Conservation (phyloP, 2,329 filamentous ascomycete species). For the Apiospora kogelbergensis region DNA sequence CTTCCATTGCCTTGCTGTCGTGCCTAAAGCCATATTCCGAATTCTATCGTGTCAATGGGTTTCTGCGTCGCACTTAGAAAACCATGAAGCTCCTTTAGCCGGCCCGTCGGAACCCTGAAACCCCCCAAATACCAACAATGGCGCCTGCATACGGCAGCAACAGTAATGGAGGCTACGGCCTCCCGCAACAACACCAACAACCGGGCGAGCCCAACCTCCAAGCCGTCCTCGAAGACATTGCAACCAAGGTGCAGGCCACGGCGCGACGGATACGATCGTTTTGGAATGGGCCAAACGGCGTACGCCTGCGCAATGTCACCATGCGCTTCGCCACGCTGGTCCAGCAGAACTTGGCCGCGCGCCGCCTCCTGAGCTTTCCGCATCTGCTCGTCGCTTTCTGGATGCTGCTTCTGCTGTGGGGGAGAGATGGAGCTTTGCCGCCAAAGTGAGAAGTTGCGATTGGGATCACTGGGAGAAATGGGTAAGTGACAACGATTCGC, state of each 20-base stretch:
- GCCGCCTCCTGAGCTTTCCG: conserved; percentile 60
- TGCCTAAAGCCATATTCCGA: too few species aligned
- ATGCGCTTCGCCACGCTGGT: conserved; percentile 32
- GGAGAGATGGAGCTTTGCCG: conserved; percentile 79
- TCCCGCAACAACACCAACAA: neutral
- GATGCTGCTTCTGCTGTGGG: conserved; percentile 77
- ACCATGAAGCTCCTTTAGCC: neutral
- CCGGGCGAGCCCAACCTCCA: conserved; percentile 7
- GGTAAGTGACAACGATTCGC: conserved; percentile 52
- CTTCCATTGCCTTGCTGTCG: neutral
- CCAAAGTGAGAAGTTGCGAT: conserved; percentile 67
- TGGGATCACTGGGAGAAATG: conserved; percentile 93
- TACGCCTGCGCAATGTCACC: conserved; percentile 27
- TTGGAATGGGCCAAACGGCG: neutral
- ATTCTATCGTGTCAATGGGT: neutral
- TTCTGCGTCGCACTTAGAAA: neutral
- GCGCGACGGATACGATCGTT: neutral
- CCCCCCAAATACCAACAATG: conserved; percentile 9
- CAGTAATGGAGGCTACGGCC: conserved; percentile 8
- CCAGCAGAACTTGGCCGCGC: conserved; percentile 47
- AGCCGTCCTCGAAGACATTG: conserved; percentile 8
- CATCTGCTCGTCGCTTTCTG: conserved; percentile 72
- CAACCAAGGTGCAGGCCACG: neutral
- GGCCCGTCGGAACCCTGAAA: neutral
- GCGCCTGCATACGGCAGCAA: neutral